Conservation (phyloP, 371 early-diverging fungal species). For the Amoeboaphelidium protococcarum region DNA sequence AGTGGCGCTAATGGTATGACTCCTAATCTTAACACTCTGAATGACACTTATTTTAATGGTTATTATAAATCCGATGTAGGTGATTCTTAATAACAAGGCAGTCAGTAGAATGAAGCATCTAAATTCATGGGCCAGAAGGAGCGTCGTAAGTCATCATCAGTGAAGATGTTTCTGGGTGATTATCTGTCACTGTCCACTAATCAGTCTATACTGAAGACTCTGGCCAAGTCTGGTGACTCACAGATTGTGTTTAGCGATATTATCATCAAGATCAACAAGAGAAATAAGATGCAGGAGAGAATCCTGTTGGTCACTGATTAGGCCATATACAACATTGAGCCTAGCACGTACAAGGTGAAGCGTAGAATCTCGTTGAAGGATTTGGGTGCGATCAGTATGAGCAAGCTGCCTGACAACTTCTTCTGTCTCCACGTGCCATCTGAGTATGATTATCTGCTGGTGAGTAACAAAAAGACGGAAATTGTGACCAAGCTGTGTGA, state of each 20-base stretch:
- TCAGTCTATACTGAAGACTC: background rate
- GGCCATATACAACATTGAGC: background rate
- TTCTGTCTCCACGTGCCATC: background rate
- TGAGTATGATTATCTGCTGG: background rate
- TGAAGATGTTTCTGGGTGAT: background rate
- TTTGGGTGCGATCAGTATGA: background rate
- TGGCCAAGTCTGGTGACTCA: background rate
- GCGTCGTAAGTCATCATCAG: background rate
- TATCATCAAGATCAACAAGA: background rate
- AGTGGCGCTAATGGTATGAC: too few species aligned
- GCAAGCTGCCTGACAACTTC: background rate
- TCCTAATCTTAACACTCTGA: too few species aligned
- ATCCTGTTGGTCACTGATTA: background rate
- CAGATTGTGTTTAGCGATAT: background rate
- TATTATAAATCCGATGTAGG: too few species aligned
- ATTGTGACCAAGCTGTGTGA: background rate
- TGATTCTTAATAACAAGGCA: too few species aligned
- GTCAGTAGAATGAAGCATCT: too few species aligned
- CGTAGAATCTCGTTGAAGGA: background rate
- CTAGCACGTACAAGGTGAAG: background rate
- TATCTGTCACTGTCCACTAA: background rate
- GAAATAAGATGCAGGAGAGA: background rate
- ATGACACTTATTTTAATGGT: too few species aligned
- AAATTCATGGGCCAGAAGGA: background rate
- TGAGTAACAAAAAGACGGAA: background rate